These are phyloP conservation scores for Rhamnella rubrinervis DNA, from an alignment of 331 rosid species.

Conservation along the genomic window DNA sequence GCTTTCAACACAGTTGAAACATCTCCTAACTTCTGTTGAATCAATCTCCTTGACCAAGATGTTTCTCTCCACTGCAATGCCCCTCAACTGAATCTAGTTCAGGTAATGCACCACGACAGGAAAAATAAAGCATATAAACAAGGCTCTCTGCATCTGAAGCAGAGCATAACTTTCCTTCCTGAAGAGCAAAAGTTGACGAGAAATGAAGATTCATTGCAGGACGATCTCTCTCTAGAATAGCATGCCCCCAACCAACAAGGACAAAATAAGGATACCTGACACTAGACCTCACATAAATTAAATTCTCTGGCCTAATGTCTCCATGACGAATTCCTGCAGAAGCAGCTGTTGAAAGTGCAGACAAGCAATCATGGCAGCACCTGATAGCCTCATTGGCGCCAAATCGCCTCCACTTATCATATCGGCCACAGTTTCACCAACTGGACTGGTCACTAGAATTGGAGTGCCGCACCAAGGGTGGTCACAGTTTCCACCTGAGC, in stretches of 20 bases:
- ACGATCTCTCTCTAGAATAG: slow-evolving; percentile 92
- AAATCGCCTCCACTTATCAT: slow-evolving; percentile 70
- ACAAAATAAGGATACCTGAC: slow-evolving; percentile 64
- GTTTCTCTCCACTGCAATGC: slow-evolving; percentile 96
- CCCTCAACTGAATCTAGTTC: slow-evolving; percentile 91
- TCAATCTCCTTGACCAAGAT: slow-evolving; percentile 87
- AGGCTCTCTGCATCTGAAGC: slow-evolving; percentile 99
- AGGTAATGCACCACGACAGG: slow-evolving; percentile 79
- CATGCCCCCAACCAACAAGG: slow-evolving; percentile 94
- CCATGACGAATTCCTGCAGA: slow-evolving; percentile 90
- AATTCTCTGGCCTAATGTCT: slow-evolving; percentile 88
- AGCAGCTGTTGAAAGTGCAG: slow-evolving; percentile 81
- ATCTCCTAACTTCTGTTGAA: slow-evolving; percentile 95
- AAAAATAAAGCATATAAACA: slow-evolving; percentile 86
- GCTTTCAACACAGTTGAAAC: slow-evolving; percentile 87
- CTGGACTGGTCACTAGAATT: slow-evolving; percentile 81
- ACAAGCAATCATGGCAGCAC: slow-evolving; percentile 94
- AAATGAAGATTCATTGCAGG: slow-evolving; percentile 94
- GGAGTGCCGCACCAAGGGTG: slow-evolving; percentile 99
- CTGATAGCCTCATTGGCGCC: slow-evolving; percentile 73
- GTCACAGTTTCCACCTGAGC: slow-evolving; percentile 83
- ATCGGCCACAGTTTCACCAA: slow-evolving; percentile 81
- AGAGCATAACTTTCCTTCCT: slow-evolving; percentile 91
- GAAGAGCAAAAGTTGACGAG: slow-evolving; percentile 91
- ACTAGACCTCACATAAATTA: slow-evolving; percentile 65